A percentile compares a stretch with the other conserved stretches of the same genome.
phyloP scores from a whole-genome alignment of 2,329 filamentous ascomycete genomes.

The Orbilia oligospora region DNA sequence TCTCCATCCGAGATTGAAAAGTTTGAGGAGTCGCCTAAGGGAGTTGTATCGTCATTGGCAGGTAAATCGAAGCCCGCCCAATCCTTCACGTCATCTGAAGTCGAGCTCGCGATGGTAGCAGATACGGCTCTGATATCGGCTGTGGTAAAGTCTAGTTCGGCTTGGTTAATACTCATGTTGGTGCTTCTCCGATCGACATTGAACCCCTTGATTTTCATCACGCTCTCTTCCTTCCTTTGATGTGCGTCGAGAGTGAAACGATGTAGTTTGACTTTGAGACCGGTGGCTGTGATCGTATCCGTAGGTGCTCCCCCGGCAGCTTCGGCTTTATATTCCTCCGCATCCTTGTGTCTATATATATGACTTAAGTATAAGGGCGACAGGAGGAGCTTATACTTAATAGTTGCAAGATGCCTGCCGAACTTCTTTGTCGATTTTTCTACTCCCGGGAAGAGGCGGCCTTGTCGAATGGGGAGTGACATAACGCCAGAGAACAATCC shows the following conservation, averaged over 20 bases:
- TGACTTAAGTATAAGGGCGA: slow-evolving; percentile 95
- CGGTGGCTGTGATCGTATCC: slow-evolving; percentile 86
- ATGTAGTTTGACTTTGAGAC: slow-evolving; percentile 94
- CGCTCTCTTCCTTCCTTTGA: slow-evolving; percentile 84
- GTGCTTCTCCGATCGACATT: slow-evolving; percentile 85
- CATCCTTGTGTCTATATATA: slow-evolving; percentile 98
- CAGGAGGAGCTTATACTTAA: slow-evolving; percentile 95
- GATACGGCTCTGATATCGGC: slow-evolving; percentile 95
- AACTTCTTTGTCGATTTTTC: slow-evolving; percentile 99
- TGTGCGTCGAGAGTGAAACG: slow-evolving; percentile 98
- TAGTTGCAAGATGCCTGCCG: slow-evolving; percentile 93
- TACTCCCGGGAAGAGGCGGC: slow-evolving; percentile 87
- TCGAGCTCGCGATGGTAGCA: slow-evolving; percentile 86
- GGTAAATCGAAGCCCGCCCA: slow-evolving; percentile 66
- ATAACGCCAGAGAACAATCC: slow-evolving; percentile 94
- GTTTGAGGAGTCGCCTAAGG: slow-evolving; percentile 77
- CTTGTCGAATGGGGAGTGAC: slow-evolving; percentile 94
- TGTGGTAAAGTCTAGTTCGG: slow-evolving; percentile 89
- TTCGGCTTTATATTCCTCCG: slow-evolving; percentile 74
- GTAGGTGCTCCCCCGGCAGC: slow-evolving; percentile 74
- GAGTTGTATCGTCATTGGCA: slow-evolving; percentile 61
- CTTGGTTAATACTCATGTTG: slow-evolving; percentile 95
- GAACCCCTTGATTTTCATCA: slow-evolving; percentile 79
- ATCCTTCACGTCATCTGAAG: slow-evolving; percentile 80
- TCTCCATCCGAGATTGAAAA: slow-evolving; percentile 98